A percentile compares a stretch with the other conserved stretches of the same genome.
Conservation (phyloP, 805 yeast genomes). For the Wickerhamiella sergipiensis region DNA sequence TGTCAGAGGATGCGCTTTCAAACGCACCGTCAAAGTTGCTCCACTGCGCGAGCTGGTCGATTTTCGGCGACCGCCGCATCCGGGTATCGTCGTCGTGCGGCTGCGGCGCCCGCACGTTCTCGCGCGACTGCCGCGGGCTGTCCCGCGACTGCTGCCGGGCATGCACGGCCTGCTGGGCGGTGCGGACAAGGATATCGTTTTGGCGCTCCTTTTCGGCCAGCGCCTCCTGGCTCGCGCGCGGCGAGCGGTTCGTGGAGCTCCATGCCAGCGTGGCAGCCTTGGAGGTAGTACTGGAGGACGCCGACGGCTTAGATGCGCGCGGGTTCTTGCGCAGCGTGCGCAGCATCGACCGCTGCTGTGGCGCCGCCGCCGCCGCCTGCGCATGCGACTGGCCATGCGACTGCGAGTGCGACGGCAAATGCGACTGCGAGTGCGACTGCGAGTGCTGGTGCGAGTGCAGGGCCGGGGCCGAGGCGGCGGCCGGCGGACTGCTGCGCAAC, state of each 20-base stretch:
- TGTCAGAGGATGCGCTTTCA: neutral
- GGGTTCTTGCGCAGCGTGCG: constrained; percentile 12
- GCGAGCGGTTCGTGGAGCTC: constrained; percentile 5
- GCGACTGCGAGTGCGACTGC: neutral
- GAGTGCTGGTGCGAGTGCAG: neutral
- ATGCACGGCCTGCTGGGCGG: constrained; percentile 2
- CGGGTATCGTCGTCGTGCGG: neutral
- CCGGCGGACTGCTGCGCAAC: neutral
- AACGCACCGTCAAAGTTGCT: constrained; percentile 13
- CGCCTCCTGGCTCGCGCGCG: neutral
- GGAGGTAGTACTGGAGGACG: constrained; percentile 10
- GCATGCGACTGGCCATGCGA: constrained; percentile 1
- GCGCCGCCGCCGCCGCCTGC: neutral
- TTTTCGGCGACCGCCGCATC: neutral
- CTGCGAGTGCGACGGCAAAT: constrained; percentile 3
- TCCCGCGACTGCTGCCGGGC: neutral
- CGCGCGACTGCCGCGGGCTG: neutral
- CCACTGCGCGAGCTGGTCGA: constrained; percentile 6
- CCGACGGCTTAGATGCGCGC: neutral
- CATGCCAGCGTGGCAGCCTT: constrained; percentile 18
- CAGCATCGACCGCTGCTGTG: constrained; percentile 8
- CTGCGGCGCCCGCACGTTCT: constrained; percentile 1
- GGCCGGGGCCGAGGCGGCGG: neutral
- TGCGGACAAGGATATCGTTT: neutral
- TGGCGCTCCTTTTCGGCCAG: constrained; percentile 1